Evolutionary conservation across 331 rosid species (phyloP), one percentile per base, ranked within the genome.

Genomic region (Quercus tomentella): DNA sequence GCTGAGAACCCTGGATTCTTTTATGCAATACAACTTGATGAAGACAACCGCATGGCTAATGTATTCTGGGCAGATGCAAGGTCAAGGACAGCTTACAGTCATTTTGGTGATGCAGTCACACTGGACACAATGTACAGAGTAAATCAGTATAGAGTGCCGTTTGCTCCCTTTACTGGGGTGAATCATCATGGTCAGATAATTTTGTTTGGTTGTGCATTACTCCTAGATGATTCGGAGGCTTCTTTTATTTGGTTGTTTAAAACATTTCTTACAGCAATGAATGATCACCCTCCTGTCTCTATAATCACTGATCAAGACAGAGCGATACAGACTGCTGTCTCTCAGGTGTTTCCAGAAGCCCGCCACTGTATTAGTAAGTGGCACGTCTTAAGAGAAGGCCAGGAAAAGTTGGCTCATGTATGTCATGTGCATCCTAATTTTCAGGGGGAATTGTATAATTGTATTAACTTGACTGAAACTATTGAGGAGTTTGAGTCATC

Each of bases 381-480:
- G 94, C 92, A 92, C 70, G 94, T 94, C 83, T 91, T 94, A 86
- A 87, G 97, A 79, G 98, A 94, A 83, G 98, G 98, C 74, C 98
- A 91, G 76, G 97, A 94, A 74, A 94, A 87, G 86, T 81, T 94
- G 83, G 97, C 88, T 70, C 90, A 86, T 72, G 94, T 94, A 63
- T 92, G 97, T 84, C 90, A 73, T n/a, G 76, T 81, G 11, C 86
- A 94, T 87, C 98, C 97, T 49, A 86, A 76, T 85, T 92, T 94
- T 84, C 97, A 94, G 83, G 83, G 79, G 77, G 98, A 94, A 76
- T 93, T 94, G 77, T 94, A 94, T 84, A 94, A 91, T 60, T 94
- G 97, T 82, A 94, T 94, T 83, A 94, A 92, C 82, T 72, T 92
- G 85, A 94, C 97, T 49, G 97, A 94, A 91, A 94, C 98, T 74